Base-by-base conservation (phyloP, 2,329 filamentous ascomycete species). In the Trichoderma sp. region DNA sequence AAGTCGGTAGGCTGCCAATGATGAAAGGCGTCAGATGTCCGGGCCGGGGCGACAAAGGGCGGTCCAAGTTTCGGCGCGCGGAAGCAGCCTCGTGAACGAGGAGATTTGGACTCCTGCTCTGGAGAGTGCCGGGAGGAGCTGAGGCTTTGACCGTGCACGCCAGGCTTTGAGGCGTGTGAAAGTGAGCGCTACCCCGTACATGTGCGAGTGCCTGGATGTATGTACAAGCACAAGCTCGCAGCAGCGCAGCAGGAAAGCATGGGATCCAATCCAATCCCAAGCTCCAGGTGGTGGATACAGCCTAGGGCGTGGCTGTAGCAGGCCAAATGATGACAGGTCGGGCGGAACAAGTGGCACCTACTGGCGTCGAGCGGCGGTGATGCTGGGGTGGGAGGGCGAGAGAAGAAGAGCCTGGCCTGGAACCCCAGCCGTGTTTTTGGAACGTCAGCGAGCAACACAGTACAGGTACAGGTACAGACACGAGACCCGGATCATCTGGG, bases 261-360 rank as follows among this genome's bases (percentile, higher is more conserved):
- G 62, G 68, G 56, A 45, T 35, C 59, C 56, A 63, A 53, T 62
- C 68, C 68, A 62, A 60, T 45, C 35, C 45, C 38, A 35, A 45
- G 53, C 33, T n/a, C 7, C 18, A n/a, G 27, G 27, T 18, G 53
- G 68, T 71, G 74, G 74, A 63, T 60, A 59, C 53, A 7, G 67
- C 29, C 45, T 33, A 77, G 75, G 72, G 68, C 64, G 75, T 75
- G 75, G 75, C 73, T 71, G 68, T 76, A 75, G 71, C 74, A 63
- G 68, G 35, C 60, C 68, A 76, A 75, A 77, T 76, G 75, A 72
- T 71, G 75, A 76, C 75, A 75, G 71, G 75, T 74, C 67, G 75
- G 63, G 76, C 71, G 75, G 76, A 72, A 66, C 59, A 35, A 74
- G 76, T 72, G 73, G 75, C 76, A 59, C 76, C 76, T 75, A 74